These are phyloP conservation scores for Baudoinia panamericana DNA, from an alignment of 495 filamentous ascomycete genomes.

Conservation along the genomic window DNA sequence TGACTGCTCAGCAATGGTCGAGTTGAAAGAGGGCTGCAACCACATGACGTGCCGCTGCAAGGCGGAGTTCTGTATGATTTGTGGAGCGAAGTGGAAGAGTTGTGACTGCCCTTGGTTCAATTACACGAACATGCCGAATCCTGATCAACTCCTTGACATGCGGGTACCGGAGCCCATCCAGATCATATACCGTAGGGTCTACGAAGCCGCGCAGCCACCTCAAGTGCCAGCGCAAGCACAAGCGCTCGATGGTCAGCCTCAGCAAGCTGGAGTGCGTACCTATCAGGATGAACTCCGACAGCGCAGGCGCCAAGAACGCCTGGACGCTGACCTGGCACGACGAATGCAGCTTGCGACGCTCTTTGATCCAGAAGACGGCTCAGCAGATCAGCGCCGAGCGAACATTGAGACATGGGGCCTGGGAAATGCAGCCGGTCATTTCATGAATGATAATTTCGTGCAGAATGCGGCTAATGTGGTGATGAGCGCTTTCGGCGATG, in stretches of 20 bases:
- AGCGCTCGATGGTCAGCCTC: slow-evolving; percentile 4
- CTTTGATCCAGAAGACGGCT: slow-evolving; percentile 32
- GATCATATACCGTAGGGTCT: slow-evolving; percentile 19
- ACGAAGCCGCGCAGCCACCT: slow-evolving; percentile 3
- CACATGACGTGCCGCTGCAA: slow-evolving; percentile 76
- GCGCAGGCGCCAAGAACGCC: slow-evolving; percentile 41
- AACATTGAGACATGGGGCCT: slow-evolving; percentile 27
- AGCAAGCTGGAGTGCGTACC: background rate
- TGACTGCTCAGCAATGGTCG: slow-evolving; percentile 61
- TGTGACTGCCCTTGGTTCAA: slow-evolving; percentile 75
- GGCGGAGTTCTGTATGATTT: slow-evolving; percentile 74
- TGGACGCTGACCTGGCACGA: slow-evolving; percentile 44
- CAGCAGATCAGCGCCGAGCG: slow-evolving; percentile 16
- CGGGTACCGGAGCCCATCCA: slow-evolving; percentile 33
- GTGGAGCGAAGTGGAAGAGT: slow-evolving; percentile 64
- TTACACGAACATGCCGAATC: slow-evolving; percentile 43
- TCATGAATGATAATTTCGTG: slow-evolving; percentile 32
- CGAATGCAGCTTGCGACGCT: slow-evolving; percentile 39
- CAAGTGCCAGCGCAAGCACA: background rate
- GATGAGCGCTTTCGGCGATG: slow-evolving; percentile 19
- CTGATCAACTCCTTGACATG: slow-evolving; percentile 46
- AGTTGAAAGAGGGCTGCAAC: slow-evolving; percentile 68
- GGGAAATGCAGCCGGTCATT: slow-evolving; percentile 32
- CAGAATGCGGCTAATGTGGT: slow-evolving; percentile 21
- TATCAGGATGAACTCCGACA: slow-evolving; percentile 42